Evolutionary conservation across 192 early-diverging fungal species (phyloP), one percentile per base, ranked within the genome.

Genomic region (Funneliformis geosporum): DNA sequence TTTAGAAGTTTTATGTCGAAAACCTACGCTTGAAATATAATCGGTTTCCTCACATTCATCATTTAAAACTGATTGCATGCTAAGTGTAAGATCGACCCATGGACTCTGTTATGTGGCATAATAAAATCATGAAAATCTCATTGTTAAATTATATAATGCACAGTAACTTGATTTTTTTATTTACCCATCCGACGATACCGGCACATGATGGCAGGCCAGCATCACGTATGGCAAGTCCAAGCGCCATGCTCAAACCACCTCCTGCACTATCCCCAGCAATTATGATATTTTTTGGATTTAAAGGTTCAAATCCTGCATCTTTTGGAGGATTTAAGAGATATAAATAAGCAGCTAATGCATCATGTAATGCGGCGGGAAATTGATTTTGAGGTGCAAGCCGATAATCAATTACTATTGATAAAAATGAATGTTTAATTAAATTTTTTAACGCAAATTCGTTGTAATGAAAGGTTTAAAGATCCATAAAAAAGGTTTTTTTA

Each of bases 321-420:
- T 64, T 47, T 11, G 87, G 87, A 50, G 86, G 87, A 27, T 87
- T 62, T 18, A 93, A 79, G 6, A 97, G 84, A 64, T 88, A 91
- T 8, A 88, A 71, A 82, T 95, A 97, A 0, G 94, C 90, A 42
- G 92, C 87, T 43, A 96, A 73, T 60, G 92, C 90, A 85, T 98
- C 97, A 43, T 94, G 88, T 10, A 98, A 78, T 42, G 93, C 94
- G 67, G 90, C 83, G 10, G 96, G 97, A 80, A 95, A 98, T 14
- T 91, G 88, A 27, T 89, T 82, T 75, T 93, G 89, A 0, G 97
- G 96, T 0, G 96, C 91, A 23, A 97, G 80, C 10, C 97, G 84
- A 83, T 98, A 97, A 79, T 92, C 89, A 33, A 94, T 84, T 8
- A 86, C 91, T 80, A 80, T 42, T n/a, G 50, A 6, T 69, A 70